Base-by-base conservation (phyloP, 169 alveolate species). In the Eimeria brunetti region DNA sequence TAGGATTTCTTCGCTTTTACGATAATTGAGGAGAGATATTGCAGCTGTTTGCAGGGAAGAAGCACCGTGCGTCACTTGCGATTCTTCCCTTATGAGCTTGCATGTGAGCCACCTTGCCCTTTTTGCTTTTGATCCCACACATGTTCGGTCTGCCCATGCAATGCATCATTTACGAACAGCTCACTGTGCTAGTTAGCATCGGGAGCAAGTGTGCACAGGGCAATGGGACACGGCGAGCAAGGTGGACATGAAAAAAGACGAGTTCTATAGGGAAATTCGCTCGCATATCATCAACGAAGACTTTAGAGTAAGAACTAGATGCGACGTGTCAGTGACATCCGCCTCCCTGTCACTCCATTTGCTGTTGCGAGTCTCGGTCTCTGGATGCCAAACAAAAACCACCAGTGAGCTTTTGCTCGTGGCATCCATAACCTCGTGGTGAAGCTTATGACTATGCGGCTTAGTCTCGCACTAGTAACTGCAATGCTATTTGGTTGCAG, bases 201-300 rank as follows among this genome's bases (percentile, higher is more conserved):
- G 9, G 88, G 76, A 56, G 38, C 8, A 3, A 18, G 36, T 56
- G 12, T 36, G 76, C 69, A 22, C 91, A 85, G 94, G 96, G 96
- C 96, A 94, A 49, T 94, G 96, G 96, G 78, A 53, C 73, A 85
- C 80, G 24, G 90, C 91, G 41, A 67, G 94, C 89, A 84, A 73
- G 73, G 53, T 84, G 56, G 88, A 81, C 69, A 86, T 94, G 67
- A 76, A 89, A 38, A 84, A 84, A 20, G 89, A 94, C 44, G 84
- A 30, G 27, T 38, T 27, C 53, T 94, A 41, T 60, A 69, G 14
- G 41, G 83, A 67, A 64, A 56, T 94, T 27, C 94, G 94, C 44
- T 84, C 78, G 18, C 96, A 73, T 4, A 51, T 94, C 38, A 85
- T 94, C 33, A 41, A 75, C 75, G 96, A 94, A 56, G 96, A 94